These are phyloP conservation scores for Porcisia deanei DNA, from an alignment of 208 protist genomes.

Conservation along the genomic window DNA sequence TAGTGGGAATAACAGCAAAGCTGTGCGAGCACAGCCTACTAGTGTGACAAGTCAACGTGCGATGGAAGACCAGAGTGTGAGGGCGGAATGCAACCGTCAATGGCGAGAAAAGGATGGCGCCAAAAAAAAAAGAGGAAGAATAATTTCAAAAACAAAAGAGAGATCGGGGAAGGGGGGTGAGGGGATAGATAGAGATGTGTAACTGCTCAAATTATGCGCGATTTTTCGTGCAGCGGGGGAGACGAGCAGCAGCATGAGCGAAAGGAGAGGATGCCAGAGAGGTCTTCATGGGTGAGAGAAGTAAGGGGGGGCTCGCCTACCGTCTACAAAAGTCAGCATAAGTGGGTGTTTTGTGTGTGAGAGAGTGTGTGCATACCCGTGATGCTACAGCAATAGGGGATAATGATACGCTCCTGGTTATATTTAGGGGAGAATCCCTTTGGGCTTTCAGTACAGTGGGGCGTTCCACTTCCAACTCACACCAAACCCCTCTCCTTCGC, in stretches of 20 bases:
- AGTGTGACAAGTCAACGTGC: not conserved
- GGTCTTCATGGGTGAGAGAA: not conserved
- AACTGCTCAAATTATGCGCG: not conserved
- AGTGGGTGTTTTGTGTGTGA: not conserved
- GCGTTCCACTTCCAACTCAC: too few species aligned
- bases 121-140: not conserved
- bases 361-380: not conserved
- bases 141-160: too few species aligned
- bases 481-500: not conserved
- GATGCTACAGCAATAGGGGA: not conserved
- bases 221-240: not conserved
- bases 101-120: not conserved
- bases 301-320: not conserved
- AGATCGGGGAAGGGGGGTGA: not conserved
- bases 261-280: not conserved
- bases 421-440: not conserved
- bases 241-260: not conserved
- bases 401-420: not conserved
- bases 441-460: not conserved
- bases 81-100: not conserved
- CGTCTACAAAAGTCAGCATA: not conserved
- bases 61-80: not conserved
- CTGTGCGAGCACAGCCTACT: not conserved
- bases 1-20: conserved; percentile 9
- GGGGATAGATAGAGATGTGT: not conserved